Evolutionary conservation across 2,329 filamentous ascomycete species (phyloP).

Genomic region (Acarospora socialis): DNA sequence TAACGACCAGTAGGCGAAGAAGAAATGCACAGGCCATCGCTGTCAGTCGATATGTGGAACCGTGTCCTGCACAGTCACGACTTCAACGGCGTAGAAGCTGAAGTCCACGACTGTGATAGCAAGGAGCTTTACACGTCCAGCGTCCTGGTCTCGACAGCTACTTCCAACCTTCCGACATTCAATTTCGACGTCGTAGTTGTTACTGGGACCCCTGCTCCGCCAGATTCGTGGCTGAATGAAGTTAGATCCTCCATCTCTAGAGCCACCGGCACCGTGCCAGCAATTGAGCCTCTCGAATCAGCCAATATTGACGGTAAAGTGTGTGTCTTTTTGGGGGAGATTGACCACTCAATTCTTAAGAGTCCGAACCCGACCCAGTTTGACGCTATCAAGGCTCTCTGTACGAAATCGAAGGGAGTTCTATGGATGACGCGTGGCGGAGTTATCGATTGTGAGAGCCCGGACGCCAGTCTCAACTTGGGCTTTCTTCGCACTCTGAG

Average conservation of each 20-base stretch:
- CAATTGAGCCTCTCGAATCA: no score
- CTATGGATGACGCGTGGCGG: conserved; percentile 8
- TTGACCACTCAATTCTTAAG: no score
- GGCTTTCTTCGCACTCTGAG: conserved; percentile 6
- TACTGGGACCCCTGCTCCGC: no score
- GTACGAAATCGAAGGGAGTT: conserved; percentile 1
- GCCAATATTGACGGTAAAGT: no score
- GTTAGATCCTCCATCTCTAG: no score
- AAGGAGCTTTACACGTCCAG: conserved; percentile 1
- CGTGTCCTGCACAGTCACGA: not conserved
- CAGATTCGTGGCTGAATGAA: no score
- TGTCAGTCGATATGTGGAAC: conserved; percentile 5
- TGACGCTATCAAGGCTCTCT: no score
- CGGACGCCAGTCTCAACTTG: not conserved
- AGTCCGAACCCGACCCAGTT: no score
- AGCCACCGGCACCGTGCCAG: no score
- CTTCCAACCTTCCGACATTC: not conserved
- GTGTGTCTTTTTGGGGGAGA: no score
- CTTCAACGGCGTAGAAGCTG: conserved; percentile 6
- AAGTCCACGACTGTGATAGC: conserved; percentile 3
- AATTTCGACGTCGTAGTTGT: no score
- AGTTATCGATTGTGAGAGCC: not conserved
- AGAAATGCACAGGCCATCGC: conserved; percentile 3
- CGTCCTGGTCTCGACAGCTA: conserved; percentile 6
- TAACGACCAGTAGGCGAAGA: conserved; percentile 2